Base-by-base conservation (phyloP, 2,329 filamentous ascomycete genomes). In the Emydomyces testavorans region DNA sequence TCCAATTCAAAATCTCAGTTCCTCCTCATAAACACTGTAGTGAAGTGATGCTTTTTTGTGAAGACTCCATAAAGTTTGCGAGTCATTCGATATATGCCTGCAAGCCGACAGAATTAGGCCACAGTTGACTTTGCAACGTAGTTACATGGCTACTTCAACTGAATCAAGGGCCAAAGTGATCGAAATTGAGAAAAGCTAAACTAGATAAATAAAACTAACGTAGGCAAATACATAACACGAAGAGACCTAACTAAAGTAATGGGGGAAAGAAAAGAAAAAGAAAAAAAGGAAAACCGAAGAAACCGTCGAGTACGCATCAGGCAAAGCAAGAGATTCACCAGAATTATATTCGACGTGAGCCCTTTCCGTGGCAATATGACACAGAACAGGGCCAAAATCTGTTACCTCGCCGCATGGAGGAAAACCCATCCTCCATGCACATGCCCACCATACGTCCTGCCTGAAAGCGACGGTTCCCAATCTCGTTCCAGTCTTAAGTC, bases 141-240 rank as follows among this genome's bases (percentile, higher is more conserved):
- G n/a, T n/a, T n/a, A n/a, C 16, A 37, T 10, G 23, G 4, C 8
- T 21, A 21, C 6, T 21, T 3, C 4, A 11, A 34, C 31, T 4
- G n/a, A 34, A 13, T 34, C 11, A 28, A 6, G 26, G 11, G 26
- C 26, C 11, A 6, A 28, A 28, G 24, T 15, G 39, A 23, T 45
- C 6, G 11, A 6, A 46, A 28, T 26, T 16, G 24, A 40, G 23
- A 44, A 32, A 41, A 47, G 34, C 36, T 34, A 49, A 53, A 54
- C 48, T 52, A 54, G 54, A 57, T 54, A 52, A 53, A 54, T 50
- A 63, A 60, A 60, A 62, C 62, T 62, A 64, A 56, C 59, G 57
- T 62, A 58, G 60, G 54, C 58, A 60, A 64, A 59, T 64, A 65
- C 62, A 64, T 63, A 57, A 63, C 58, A 63, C 62, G 61, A 65